Conservation (phyloP, 2,329 filamentous ascomycete species). For the Colletotrichum sansevieriae region DNA sequence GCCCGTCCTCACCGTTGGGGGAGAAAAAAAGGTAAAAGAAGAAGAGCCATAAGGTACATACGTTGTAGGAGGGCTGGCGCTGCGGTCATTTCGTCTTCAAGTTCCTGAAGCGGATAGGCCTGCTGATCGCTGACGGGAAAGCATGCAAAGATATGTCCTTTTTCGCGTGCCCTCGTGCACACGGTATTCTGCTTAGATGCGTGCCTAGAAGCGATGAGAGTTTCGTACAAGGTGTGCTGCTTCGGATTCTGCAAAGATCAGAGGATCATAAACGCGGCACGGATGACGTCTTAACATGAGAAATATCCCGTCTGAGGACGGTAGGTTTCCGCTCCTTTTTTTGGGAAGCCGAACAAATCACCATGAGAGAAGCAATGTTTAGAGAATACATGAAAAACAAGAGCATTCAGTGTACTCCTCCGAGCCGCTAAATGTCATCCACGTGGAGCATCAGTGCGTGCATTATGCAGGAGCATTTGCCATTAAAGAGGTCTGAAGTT, state of each 20-base stretch:
- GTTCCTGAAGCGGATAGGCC: background rate
- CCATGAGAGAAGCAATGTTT: background rate
- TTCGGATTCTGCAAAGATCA: background rate
- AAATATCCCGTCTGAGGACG: too few relatives aligned
- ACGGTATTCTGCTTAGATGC: background rate
- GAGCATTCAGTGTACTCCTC: background rate
- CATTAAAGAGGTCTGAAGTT: background rate
- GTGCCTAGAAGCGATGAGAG: slow-evolving; percentile 2
- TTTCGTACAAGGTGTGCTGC: background rate
- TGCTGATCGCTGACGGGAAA: background rate
- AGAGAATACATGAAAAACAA: background rate
- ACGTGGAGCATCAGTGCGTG: slow-evolving; percentile 12
- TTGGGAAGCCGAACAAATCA: background rate
- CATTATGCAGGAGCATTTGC: slow-evolving; percentile 11
- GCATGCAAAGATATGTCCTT: background rate
- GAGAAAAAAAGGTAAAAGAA: background rate
- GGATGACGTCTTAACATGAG: background rate
- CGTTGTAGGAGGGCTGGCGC: background rate
- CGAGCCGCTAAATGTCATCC: background rate
- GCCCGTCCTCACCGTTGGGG: slow-evolving; percentile 19
- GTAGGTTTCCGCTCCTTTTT: too few relatives aligned
- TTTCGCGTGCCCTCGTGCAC: background rate
- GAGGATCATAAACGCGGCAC: background rate
- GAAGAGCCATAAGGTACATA: background rate
- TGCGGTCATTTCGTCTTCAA: background rate